These are phyloP conservation scores for Trichoderma sp. DNA, from an alignment of 2,329 filamentous ascomycete genomes.

Conservation along the genomic window DNA sequence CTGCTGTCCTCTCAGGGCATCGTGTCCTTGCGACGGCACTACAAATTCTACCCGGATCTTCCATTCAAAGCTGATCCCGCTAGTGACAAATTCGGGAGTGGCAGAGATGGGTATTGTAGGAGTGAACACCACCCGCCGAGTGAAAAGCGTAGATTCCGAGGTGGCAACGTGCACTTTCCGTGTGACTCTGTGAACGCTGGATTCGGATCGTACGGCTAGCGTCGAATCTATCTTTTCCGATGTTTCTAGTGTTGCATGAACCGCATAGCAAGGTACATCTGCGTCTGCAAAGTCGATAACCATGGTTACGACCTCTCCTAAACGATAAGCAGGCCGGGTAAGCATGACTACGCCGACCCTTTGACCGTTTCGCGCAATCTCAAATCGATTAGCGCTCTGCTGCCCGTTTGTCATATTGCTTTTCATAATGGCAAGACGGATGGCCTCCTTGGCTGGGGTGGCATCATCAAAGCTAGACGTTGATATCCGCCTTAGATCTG, in stretches of 20 bases:
- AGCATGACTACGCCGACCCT: slow-evolving; percentile 90
- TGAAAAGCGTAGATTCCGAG: slow-evolving; percentile 81
- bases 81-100: slow-evolving; percentile 91
- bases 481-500: slow-evolving; percentile 57
- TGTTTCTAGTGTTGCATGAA: slow-evolving; percentile 83
- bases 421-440: slow-evolving; percentile 86
- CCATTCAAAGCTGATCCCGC: slow-evolving; percentile 85
- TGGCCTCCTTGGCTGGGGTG: slow-evolving; percentile 75
- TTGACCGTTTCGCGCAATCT: slow-evolving; percentile 89
- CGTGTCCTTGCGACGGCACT: slow-evolving; percentile 59
- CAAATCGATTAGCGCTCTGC: slow-evolving; percentile 88
- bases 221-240: slow-evolving; percentile 78
- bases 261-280: slow-evolving; percentile 79
- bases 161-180: slow-evolving; percentile 75
- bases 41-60: slow-evolving; percentile 90
- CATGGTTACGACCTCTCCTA: slow-evolving; percentile 84
- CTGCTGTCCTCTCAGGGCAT: slow-evolving; percentile 28
- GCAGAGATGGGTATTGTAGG: slow-evolving; percentile 80
- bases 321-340: slow-evolving; percentile 80
- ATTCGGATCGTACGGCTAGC: slow-evolving; percentile 80
- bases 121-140: slow-evolving; percentile 75
- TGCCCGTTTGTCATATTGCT: slow-evolving; percentile 71
- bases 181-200: slow-evolving; percentile 84
- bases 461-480: slow-evolving; percentile 53
- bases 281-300: slow-evolving; percentile 80